These are phyloP conservation scores for Xylaria sp. DNA, from an alignment of 2,329 filamentous ascomycete genomes.

Conservation along the genomic window DNA sequence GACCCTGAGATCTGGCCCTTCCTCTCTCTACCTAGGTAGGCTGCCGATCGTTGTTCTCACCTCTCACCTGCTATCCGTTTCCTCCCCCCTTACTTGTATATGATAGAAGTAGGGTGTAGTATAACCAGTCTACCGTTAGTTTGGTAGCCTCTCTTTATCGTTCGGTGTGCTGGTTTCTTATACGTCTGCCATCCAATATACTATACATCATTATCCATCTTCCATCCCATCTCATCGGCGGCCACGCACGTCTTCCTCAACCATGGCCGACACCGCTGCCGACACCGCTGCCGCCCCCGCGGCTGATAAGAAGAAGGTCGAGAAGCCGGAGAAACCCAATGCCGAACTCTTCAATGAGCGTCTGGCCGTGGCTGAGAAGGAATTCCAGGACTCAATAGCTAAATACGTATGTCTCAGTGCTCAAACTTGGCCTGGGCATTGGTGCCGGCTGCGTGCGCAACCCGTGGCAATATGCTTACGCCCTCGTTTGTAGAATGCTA, in stretches of 20 bases:
- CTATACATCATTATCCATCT: background rate
- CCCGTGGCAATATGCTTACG: slow-evolving; percentile 30
- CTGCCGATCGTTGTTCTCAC: slow-evolving; percentile 27
- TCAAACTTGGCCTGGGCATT: background rate
- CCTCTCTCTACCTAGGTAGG: slow-evolving; percentile 16
- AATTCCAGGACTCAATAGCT: slow-evolving; percentile 80
- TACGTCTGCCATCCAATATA: slow-evolving; percentile 5
- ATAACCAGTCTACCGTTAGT: slow-evolving; percentile 21
- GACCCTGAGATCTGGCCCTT: slow-evolving; percentile 48
- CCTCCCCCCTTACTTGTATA: slow-evolving; percentile 9
- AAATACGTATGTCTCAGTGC: slow-evolving; percentile 49
- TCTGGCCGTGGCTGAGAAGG: slow-evolving; percentile 85
- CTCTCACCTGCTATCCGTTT: slow-evolving; percentile 6
- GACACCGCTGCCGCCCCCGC: slow-evolving; percentile 59
- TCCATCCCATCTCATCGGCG: background rate
- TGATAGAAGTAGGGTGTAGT: slow-evolving; percentile 9
- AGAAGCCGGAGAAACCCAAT: slow-evolving; percentile 89
- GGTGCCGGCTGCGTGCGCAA: background rate
- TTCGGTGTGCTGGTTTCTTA: background rate
- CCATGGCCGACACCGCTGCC: slow-evolving; percentile 60
- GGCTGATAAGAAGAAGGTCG: slow-evolving; percentile 69
- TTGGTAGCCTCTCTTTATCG: slow-evolving; percentile 23
- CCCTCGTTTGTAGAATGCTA: slow-evolving; percentile 70
- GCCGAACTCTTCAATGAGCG: slow-evolving; percentile 84
- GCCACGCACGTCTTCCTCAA: slow-evolving; percentile 35